Conservation (phyloP, 345 rosid species). For the Salix koriyanagi region DNA sequence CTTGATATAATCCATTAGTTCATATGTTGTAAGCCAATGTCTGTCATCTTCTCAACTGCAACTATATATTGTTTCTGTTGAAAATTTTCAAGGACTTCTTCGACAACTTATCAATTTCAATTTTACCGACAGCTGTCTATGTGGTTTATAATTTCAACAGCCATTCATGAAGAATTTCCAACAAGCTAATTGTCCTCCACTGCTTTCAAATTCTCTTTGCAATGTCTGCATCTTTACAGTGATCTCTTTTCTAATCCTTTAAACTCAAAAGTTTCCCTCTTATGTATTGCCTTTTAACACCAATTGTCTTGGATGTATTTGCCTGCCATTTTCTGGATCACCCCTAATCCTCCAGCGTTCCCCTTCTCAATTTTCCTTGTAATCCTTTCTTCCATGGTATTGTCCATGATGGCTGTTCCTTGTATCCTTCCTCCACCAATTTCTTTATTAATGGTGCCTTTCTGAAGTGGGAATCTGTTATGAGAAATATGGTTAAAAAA, state of each 20-base stretch:
- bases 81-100: not conserved
- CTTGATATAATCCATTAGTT: not conserved
- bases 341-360: not conserved
- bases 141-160: not conserved
- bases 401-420: not conserved
- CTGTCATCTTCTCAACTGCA: not conserved
- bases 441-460: not conserved
- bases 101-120: not conserved
- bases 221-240: not conserved
- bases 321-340: not conserved
- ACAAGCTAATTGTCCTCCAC: not conserved
- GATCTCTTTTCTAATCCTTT: not conserved
- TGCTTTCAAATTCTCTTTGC: not conserved
- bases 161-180: not conserved
- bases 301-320: not conserved
- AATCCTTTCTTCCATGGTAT: not conserved
- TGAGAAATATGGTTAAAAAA: not conserved
- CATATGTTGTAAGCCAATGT: not conserved
- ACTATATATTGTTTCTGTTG: not conserved
- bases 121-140: not conserved
- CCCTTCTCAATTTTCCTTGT: not conserved
- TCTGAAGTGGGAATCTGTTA: not conserved
- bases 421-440: not conserved
- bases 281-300: not conserved
- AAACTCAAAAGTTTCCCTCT: not conserved